Evolutionary conservation across 805 yeast genomes (phyloP).

Genomic region (Blastobotrys attinorum): DNA sequence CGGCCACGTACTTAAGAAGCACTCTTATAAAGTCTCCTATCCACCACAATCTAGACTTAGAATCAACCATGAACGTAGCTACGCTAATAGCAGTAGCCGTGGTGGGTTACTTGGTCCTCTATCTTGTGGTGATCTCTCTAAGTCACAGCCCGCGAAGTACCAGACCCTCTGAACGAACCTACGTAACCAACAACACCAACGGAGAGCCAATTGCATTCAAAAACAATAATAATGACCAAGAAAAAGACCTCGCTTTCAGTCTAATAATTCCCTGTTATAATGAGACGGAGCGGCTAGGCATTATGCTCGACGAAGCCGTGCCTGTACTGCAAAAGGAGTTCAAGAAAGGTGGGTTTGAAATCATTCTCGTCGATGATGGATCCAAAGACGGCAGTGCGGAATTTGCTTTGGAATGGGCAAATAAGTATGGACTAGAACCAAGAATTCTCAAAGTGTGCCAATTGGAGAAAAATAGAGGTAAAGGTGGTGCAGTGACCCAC

Average conservation of each 20-base stretch:
- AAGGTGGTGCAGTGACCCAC: conserved; percentile 95
- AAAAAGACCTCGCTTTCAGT: conserved; percentile 35
- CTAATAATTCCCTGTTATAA: conserved; percentile 93
- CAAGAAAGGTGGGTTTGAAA: conserved; percentile 46
- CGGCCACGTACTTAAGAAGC: too few relatives aligned
- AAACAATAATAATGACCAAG: too few relatives aligned
- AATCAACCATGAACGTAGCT: too few relatives aligned
- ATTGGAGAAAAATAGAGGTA: conserved; percentile 75
- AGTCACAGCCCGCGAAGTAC: conserved; percentile 12
- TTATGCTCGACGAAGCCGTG: conserved; percentile 33
- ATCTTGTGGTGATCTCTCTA: conserved; percentile 7
- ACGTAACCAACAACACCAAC: conserved; percentile 1
- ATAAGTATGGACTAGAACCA: conserved; percentile 41
- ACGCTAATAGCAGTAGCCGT: too few relatives aligned
- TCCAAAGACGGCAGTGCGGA: conserved; percentile 72
- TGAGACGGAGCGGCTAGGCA: conserved; percentile 63
- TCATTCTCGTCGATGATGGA: conserved; percentile 87
- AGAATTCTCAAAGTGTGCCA: conserved; percentile 63
- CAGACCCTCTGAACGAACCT: conserved; percentile 6
- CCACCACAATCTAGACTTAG: too few relatives aligned
- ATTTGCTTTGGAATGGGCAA: conserved; percentile 56
- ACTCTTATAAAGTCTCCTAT: too few relatives aligned
- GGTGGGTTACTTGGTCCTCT: too few relatives aligned
- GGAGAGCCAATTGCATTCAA: conserved; percentile 2
- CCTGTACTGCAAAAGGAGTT: conserved; percentile 39